These are phyloP conservation scores for Lentithecium fluviatile DNA, from an alignment of 495 filamentous ascomycete species.

Conservation along the genomic window DNA sequence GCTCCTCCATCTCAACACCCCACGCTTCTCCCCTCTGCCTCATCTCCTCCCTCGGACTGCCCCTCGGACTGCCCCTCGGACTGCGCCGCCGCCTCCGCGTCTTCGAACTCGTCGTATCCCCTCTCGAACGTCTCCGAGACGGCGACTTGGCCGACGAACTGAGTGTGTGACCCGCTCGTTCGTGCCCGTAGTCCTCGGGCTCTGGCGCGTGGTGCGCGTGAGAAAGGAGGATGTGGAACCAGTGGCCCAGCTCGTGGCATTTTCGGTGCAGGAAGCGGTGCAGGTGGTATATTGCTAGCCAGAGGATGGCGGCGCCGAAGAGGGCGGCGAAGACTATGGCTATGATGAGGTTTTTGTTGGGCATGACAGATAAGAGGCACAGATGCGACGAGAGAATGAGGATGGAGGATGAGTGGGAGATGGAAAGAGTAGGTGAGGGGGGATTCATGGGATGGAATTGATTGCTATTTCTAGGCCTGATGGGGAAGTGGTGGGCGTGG, in stretches of 20 bases:
- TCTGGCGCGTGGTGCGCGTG: neutral
- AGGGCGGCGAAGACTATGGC: constrained; percentile 22
- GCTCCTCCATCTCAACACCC: no score
- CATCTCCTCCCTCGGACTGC: no score
- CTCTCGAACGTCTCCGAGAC: no score
- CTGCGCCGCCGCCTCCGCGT: neutral
- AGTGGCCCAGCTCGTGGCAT: constrained; percentile 6
- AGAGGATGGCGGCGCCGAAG: constrained; percentile 21
- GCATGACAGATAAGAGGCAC: constrained; percentile 1
- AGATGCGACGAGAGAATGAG: neutral
- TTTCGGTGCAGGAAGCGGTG: constrained; percentile 12
- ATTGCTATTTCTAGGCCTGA: neutral
- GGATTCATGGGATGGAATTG: neutral
- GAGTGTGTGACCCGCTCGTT: neutral
- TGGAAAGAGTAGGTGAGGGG: no score
- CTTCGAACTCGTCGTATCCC: neutral
- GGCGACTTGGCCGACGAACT: neutral
- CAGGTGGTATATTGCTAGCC: constrained; percentile 19
- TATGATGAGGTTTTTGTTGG: constrained; percentile 1
- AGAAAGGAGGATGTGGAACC: neutral
- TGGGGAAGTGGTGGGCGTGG: neutral
- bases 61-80: no score
- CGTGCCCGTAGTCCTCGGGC: constrained; percentile 7
- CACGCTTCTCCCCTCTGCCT: no score
- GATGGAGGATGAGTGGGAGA: no score